Evolutionary conservation across 768 basidiomycete genomes (phyloP), one percentile per base, ranked within the genome.

Genomic region (Tremella mesenterica): DNA sequence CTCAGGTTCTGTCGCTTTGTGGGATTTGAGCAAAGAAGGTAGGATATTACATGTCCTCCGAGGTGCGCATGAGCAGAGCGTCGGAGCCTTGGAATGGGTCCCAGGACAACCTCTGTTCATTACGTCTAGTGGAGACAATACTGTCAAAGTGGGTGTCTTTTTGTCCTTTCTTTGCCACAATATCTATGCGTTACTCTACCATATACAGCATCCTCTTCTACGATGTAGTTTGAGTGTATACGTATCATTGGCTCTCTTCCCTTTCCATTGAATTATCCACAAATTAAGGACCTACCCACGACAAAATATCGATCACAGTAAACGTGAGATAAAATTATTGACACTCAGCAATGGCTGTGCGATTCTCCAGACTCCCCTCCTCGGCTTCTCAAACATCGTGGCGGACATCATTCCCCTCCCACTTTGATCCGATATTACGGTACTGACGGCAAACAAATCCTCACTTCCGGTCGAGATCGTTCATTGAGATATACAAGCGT

Each of bases 371-470:
- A 86, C 0, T 78, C 85, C 1, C 77, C 86, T 21, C 93, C 95
- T 1, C 81, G 88, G 51, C 76, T 97, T 10, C 79, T 96, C 23
- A 97, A 96, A 76, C 88, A 81, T 71, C 82, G 95, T 43, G 85
- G 88, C 0, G 95, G 95, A 30, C 95, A 99, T 65, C 86, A 86
- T 59, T 79, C 83, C 0, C 90, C 95, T 16, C 91, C 91, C 0
- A 85, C 91, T 67, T 78, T 91, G 18, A 88, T 99, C 45, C 80
- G 92, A 51, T 96, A 89, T 73, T 96, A 95, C 71, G 93, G 92
- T 12, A 83, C 86, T n/a, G 93, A 99, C 65, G 95, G 95, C 2
- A 99, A 99, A 74, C 85, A 89, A 57, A 75, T 99, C 7, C 73
- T 99, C 43, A 91, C 88, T 3, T 91, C 89, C 2, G 72, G 71